Conservation (phyloP, 441 rosid species). For the Breynia disticha region DNA sequence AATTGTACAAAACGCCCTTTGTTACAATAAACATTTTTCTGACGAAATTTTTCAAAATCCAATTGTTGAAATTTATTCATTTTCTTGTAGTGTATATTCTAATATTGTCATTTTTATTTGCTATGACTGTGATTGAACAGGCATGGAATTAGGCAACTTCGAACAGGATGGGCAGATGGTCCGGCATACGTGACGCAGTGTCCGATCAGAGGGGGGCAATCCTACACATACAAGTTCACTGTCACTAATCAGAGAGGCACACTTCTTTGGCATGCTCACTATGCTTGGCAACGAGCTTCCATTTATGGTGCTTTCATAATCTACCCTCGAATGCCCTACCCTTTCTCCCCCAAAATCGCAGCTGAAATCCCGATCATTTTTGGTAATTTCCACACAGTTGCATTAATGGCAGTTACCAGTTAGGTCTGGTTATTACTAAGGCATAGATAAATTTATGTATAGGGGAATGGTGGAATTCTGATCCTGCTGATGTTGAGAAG, state of each 20-base stretch:
- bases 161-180: slow-evolving; percentile 69
- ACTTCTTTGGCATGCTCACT: slow-evolving; percentile 55
- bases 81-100: too few relatives aligned
- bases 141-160: slow-evolving; percentile 55
- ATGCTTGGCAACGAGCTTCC: slow-evolving; percentile 64
- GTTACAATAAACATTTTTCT: too few relatives aligned
- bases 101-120: too few relatives aligned
- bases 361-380: slow-evolving; percentile 52
- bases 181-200: slow-evolving; percentile 64
- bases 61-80: too few relatives aligned
- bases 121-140: slow-evolving; percentile 18
- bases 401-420: too few relatives aligned
- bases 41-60: too few relatives aligned
- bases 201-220: slow-evolving; percentile 41
- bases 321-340: slow-evolving; percentile 44
- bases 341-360: slow-evolving; percentile 32
- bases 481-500: slow-evolving; percentile 38
- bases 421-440: too few relatives aligned
- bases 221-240: slow-evolving; percentile 46
- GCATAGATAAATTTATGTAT: background rate
- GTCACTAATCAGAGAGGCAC: slow-evolving; percentile 56
- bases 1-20: too few relatives aligned
- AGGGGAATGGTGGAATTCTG: slow-evolving; percentile 69
- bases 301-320: slow-evolving; percentile 58
- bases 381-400: slow-evolving; percentile 24